phyloP scores from a whole-genome alignment of 164 flowering plant genomes.

The Protea cynaroides region DNA sequence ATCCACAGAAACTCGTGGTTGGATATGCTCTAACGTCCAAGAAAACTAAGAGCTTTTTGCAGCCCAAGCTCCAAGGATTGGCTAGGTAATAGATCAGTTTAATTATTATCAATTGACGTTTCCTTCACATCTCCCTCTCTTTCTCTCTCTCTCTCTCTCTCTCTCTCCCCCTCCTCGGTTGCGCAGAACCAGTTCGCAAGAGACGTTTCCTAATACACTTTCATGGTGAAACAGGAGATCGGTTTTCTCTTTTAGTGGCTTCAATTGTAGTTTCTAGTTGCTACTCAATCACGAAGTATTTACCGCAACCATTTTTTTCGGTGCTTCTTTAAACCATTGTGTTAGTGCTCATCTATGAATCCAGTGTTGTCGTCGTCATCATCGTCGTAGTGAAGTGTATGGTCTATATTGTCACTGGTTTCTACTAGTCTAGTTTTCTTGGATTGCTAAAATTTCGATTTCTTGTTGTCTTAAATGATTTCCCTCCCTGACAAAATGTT shows the following conservation, averaged over 20 bases:
- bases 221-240: too few relatives aligned
- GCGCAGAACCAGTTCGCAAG: not conserved
- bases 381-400: not conserved
- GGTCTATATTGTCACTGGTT: not conserved
- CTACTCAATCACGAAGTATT: too few relatives aligned
- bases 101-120: not conserved
- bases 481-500: not conserved
- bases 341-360: not conserved
- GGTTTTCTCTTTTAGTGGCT: too few relatives aligned
- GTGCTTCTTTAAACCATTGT: too few relatives aligned
- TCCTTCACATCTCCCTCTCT: not conserved
- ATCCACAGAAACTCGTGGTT: conserved; percentile 37
- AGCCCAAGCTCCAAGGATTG: conserved; percentile 48
- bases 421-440: too few relatives aligned
- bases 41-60: conserved; percentile 67
- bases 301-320: too few relatives aligned
- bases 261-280: too few relatives aligned
- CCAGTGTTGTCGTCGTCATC: not conserved
- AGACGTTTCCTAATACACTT: too few relatives aligned
- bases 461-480: not conserved
- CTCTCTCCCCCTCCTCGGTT: too few relatives aligned
- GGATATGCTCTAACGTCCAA: conserved; percentile 67
- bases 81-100: conserved; percentile 38
- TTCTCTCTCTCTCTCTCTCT: too few relatives aligned
- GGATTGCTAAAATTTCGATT: too few relatives aligned